These are phyloP conservation scores for Vigna nakashimae DNA, from an alignment of 306 rosid genomes.

Conservation along the genomic window DNA sequence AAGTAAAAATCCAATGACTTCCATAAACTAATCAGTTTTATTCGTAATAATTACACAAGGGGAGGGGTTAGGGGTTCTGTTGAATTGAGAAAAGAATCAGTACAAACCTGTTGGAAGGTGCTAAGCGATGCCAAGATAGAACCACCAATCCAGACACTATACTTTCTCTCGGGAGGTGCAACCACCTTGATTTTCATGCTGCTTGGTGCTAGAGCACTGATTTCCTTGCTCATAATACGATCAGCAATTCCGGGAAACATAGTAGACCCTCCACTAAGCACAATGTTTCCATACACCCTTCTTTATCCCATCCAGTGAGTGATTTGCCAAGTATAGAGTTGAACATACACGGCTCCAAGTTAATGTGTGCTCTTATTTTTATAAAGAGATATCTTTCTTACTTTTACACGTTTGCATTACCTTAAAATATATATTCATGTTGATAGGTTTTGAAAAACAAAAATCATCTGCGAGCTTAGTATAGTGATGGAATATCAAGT, in stretches of 20 bases:
- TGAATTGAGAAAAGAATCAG: too few species aligned
- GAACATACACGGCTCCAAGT: not conserved
- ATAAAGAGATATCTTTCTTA: not conserved
- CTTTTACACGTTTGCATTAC: not conserved
- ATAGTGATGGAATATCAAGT: not conserved
- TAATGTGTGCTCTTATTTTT: not conserved
- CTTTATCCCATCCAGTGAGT: too few species aligned
- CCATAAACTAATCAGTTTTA: not conserved
- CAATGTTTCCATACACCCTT: slow-evolving; percentile 54
- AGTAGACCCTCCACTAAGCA: slow-evolving; percentile 79
- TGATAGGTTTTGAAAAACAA: too few species aligned
- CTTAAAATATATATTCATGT: not conserved
- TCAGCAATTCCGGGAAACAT: slow-evolving; percentile 88
- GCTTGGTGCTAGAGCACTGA: slow-evolving; percentile 78
- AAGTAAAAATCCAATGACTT: slow-evolving; percentile 3
- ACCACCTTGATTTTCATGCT: slow-evolving; percentile 89
- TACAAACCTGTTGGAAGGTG: slow-evolving; percentile 73
- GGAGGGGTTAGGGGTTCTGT: too few species aligned
- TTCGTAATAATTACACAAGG: not conserved
- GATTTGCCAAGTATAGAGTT: not conserved
- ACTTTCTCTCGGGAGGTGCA: slow-evolving; percentile 79
- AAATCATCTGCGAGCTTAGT: too few species aligned
- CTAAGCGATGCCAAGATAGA: slow-evolving; percentile 82
- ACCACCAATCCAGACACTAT: slow-evolving; percentile 88
- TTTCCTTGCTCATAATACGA: slow-evolving; percentile 83